Conservation (phyloP, 441 rosid species). For the Rhodomyrtus psidioides region DNA sequence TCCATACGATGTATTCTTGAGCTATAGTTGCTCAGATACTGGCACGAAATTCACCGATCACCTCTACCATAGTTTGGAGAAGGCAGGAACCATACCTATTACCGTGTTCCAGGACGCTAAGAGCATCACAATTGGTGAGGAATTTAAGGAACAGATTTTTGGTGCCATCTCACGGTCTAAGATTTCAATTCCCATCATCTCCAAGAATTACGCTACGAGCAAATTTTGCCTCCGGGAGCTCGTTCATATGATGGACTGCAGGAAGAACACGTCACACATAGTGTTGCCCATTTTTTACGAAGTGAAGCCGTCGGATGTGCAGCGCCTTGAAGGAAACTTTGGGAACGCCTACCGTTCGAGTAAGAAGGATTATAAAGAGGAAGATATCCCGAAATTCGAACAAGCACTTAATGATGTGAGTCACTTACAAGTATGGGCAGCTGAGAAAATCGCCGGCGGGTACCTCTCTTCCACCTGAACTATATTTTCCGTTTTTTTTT, state of each 20-base stretch:
- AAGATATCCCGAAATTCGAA: fast-evolving
- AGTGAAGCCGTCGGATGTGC: no score
- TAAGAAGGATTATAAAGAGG: no score
- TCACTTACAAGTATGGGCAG: background rate
- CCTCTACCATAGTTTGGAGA: background rate
- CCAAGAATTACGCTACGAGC: background rate
- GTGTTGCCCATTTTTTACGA: background rate
- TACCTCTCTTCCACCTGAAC: background rate
- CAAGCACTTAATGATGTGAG: fast-evolving
- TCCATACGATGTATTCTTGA: background rate
- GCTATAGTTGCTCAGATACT: background rate
- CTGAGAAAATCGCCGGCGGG: no score
- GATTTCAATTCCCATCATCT: fast-evolving
- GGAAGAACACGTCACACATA: fast-evolving
- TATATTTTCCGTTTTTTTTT: background rate
- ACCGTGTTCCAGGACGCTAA: no score
- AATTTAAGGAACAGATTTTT: no score
- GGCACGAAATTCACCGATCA: background rate
- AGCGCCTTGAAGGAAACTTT: no score
- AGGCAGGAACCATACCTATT: background rate
- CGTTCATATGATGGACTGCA: fast-evolving
- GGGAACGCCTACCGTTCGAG: no score
- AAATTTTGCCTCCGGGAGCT: background rate
- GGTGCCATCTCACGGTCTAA: no score
- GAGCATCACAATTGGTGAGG: no score